Evolutionary conservation across 148 eudicot genomes (phyloP).

Genomic region (Spergularia marina): DNA sequence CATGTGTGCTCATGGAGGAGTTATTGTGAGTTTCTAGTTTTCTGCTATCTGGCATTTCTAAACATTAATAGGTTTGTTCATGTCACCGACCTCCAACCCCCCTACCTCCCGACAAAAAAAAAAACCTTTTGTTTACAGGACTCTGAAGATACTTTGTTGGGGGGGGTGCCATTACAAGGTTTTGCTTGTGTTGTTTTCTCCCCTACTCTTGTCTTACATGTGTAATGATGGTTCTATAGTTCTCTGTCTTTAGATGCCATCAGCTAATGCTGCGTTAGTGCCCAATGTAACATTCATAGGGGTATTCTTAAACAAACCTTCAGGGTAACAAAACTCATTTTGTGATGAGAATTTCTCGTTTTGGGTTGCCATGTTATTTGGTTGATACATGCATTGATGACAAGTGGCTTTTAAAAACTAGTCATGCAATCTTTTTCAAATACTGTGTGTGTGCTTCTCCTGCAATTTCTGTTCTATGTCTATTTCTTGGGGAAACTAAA

Average conservation of each 20-base stretch:
- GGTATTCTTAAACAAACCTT: not conserved
- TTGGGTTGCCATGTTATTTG: not conserved
- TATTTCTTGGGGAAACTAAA: not conserved
- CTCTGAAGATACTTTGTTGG: not conserved
- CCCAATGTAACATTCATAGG: not conserved
- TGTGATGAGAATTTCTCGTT: not conserved
- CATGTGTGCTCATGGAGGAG: conserved; percentile 88
- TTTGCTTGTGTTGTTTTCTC: conserved; percentile 1
- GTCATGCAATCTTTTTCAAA: too few relatives aligned
- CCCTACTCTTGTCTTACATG: not conserved
- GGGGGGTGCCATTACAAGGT: not conserved
- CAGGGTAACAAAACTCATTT: not conserved
- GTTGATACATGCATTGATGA: not conserved
- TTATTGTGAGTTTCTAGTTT: conserved; percentile 54
- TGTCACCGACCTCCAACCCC: too few relatives aligned
- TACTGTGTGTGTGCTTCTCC: not conserved
- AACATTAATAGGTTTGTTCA: too few relatives aligned
- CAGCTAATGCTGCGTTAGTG: too few relatives aligned
- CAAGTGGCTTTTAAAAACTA: not conserved
- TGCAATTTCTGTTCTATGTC: not conserved
- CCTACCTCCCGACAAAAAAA: too few relatives aligned
- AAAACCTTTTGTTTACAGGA: too few relatives aligned
- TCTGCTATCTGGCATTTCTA: not conserved
- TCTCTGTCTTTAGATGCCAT: not conserved
- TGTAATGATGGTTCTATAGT: not conserved